Evolutionary conservation across 1,284 basidiomycete genomes (phyloP).

Genomic region (Cutaneotrichosporon arboriforme): DNA sequence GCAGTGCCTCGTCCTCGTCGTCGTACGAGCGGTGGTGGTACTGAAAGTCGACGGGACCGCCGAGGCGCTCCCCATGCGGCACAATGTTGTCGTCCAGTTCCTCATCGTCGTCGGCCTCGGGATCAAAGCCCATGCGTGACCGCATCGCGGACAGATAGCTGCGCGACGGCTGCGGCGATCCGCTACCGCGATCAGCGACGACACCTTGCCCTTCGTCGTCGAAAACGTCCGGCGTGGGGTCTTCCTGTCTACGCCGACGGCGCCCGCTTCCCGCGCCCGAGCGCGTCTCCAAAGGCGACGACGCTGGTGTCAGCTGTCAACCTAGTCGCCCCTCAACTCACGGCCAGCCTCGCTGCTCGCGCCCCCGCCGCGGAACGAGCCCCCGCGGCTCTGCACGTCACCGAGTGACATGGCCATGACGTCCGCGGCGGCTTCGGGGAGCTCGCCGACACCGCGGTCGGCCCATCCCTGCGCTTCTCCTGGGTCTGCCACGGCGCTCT

Average conservation of each 20-base stretch:
- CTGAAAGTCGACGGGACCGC: constrained; percentile 36
- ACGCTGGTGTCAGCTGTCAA: constrained; percentile 12
- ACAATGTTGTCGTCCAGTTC: constrained; percentile 17
- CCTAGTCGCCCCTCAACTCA: constrained; percentile 9
- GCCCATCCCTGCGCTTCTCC: constrained; percentile 40
- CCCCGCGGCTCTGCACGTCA: constrained; percentile 28
- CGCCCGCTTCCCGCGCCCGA: constrained; percentile 12
- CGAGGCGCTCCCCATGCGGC: constrained; percentile 13
- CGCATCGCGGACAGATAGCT: not conserved
- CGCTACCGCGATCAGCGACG: not conserved
- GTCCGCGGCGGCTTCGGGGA: constrained; percentile 44
- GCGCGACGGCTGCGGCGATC: constrained; percentile 5
- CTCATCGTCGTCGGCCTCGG: constrained; percentile 20
- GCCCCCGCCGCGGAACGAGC: not conserved
- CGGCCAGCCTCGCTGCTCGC: constrained; percentile 7
- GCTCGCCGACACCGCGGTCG: constrained; percentile 36
- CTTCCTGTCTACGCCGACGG: constrained; percentile 18
- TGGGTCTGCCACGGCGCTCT: constrained; percentile 7
- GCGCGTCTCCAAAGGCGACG: constrained; percentile 15
- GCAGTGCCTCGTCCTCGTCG: constrained; percentile 77
- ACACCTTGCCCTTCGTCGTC: constrained; percentile 14
- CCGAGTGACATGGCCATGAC: constrained; percentile 39
- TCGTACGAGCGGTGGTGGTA: constrained; percentile 56
- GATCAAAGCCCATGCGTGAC: not conserved
- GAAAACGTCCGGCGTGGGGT: constrained; percentile 6